Base-by-base conservation (phyloP, 1,284 basidiomycete species). In the Mrakiaceae sp. region DNA sequence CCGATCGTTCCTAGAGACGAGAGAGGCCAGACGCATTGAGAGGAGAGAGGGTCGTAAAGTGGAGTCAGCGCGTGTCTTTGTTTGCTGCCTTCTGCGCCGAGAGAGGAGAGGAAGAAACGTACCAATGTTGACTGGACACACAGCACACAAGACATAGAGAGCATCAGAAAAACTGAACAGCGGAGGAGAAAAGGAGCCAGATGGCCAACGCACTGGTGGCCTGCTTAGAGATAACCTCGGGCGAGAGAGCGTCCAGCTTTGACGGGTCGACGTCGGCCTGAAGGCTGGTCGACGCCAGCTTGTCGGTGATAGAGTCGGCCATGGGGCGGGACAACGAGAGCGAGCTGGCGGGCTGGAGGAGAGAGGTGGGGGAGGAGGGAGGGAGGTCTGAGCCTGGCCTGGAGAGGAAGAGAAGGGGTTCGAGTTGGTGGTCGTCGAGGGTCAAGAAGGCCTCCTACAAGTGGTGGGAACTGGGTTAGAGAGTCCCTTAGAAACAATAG, bases 161-260 rank as follows among this genome's bases (percentile, higher is more conserved):
- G 39, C 56, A 49, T 5, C 5, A 6, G 14, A 44, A 39, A 58
- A 4, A 11, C 11, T 14, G 51, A 12, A 12, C 16, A 52, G 12
- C 27, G 52, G 6, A 40, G 56, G 46, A 68, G 50, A 56, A 9
- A 8, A 52, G 27, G 43, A 55, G 52, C 50, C 10, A 10, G 50
- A 54, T 49, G 43, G 47, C 39, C 27, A 48, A 27, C 46, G 66
- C 7, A 72, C 72, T 69, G 68, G 87, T 76, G 67, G 94, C 95
- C 82, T 98, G 95, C 81, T 95, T 96, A 71, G 88, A 87, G 75
- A 98, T 98, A 72, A 98, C 95, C 77, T 97, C 90, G 27, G 92
- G 95, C 58, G 88, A 90, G 64, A 98, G 81, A 59, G 95, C 90
- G 59, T 89, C 90, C 70, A 98, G 82, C 75, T 84, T 88, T 64